Evolutionary conservation across 169 alveolate genomes (phyloP).

Genomic region (Cryptosporidium sp.): DNA sequence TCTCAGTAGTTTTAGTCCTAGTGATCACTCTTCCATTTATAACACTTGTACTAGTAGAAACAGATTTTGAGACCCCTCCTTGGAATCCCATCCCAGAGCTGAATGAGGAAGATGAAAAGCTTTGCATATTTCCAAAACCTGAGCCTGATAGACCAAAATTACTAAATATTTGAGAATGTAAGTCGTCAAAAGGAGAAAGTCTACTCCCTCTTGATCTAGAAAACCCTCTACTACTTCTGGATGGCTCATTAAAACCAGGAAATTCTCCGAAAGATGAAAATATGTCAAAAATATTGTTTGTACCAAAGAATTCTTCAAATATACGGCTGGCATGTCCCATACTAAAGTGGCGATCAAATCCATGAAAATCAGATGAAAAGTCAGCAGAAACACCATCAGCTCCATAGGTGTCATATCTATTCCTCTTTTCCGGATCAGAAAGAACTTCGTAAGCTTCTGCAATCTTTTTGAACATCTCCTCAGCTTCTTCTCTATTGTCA

Average conservation of each 20-base stretch:
- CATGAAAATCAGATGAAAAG: slow-evolving; percentile 77
- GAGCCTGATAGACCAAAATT: slow-evolving; percentile 54
- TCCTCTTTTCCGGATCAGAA: slow-evolving; percentile 89
- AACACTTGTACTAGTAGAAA: slow-evolving; percentile 65
- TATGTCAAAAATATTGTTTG: slow-evolving; percentile 71
- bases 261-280: slow-evolving; percentile 69
- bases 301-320: slow-evolving; percentile 78
- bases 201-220: slow-evolving; percentile 46
- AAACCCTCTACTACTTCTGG: slow-evolving; percentile 29
- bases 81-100: slow-evolving; percentile 32
- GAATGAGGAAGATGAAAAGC: slow-evolving; percentile 56
- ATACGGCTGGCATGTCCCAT: slow-evolving; percentile 76
- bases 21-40: slow-evolving; percentile 64
- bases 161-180: slow-evolving; percentile 65
- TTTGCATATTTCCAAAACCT: slow-evolving; percentile 58
- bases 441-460: slow-evolving; percentile 93
- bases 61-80: slow-evolving; percentile 69
- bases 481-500: slow-evolving; percentile 87
- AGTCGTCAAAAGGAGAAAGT: slow-evolving; percentile 59
- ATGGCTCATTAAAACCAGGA: slow-evolving; percentile 36
- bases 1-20: slow-evolving; percentile 66
- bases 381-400: slow-evolving; percentile 84
- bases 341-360: slow-evolving; percentile 71
- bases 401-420: slow-evolving; percentile 83
- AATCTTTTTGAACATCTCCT: slow-evolving; percentile 88